Base-by-base conservation (phyloP, 2,329 filamentous ascomycete genomes). In the Xylaria arbuscula region DNA sequence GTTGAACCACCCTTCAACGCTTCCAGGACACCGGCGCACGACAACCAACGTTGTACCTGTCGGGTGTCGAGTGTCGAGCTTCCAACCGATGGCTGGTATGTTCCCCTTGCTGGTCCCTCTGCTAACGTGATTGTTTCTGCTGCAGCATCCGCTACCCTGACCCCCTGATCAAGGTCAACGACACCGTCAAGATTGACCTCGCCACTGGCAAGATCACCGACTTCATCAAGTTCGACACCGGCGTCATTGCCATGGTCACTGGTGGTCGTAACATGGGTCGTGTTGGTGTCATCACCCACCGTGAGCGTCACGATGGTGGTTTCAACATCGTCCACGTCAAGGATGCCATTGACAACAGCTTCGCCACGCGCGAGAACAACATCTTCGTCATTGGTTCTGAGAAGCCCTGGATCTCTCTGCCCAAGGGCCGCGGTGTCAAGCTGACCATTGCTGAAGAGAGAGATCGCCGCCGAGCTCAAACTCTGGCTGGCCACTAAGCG, bases 391-490 rank as follows among this genome's bases (percentile, higher is more conserved):
- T 99, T 80, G 96, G 96, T 81, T 89, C 91, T 80, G 96, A 99
- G 82, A 98, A 98, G 92, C 95, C 96, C 81, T 99, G 96, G 96
- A 91, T 99, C 87, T 97, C 93, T 80, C 91, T 99, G 83, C 97
- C 96, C 84, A 99, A 98, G 93, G 96, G 96, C 88, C 98, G 98
- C 91, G 96, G 96, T 93, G 96, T 99, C 89, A 97, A 98, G 93
- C 93, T 98, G 84, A 91, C 92, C 82, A 98, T 99, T 81, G 94
- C 95, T 78, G 95, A 99, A 89, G 95, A 99, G 93, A 91, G 95
- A 89, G 95, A 99, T 87, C 94, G 95, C 85, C 93, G 94, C 83
- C 93, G 96, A 82, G 93, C 94, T 76, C 76, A 81, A 76, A 73
- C 83, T 74, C 77, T 85, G 73, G 81, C 83, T 76, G 78, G 81